These are phyloP conservation scores for Oryza coarctata DNA, from an alignment of 176 grass and related monocot species.

Conservation along the genomic window DNA sequence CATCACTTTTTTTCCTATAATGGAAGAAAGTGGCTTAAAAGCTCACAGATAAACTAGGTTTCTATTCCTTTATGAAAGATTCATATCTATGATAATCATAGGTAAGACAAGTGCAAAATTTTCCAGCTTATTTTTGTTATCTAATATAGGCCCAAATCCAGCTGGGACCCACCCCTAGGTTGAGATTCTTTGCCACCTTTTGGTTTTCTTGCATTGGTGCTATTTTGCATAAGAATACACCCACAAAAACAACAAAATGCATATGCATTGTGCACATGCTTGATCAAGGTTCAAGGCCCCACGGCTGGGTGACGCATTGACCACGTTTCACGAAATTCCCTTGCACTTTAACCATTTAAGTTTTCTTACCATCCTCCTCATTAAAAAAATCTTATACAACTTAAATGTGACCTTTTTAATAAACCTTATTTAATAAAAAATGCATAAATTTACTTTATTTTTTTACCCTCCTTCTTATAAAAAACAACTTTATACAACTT, in stretches of 20 bases:
- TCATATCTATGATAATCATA: no score
- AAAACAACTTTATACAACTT: neutral
- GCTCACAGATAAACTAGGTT: no score
- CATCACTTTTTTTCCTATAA: neutral
- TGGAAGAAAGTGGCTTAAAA: neutral
- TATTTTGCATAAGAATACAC: neutral
- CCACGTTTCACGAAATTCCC: neutral
- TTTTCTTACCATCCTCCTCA: no score
- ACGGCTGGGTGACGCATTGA: neutral
- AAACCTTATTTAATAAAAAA: neutral
- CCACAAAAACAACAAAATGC: constrained; percentile 6
- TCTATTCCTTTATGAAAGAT: neutral
- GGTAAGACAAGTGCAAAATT: neutral
- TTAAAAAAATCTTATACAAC: no score
- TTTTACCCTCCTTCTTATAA: neutral
- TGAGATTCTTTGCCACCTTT: neutral
- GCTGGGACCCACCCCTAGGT: neutral
- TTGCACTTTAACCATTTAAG: neutral
- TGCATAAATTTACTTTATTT: neutral
- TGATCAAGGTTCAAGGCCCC: neutral
- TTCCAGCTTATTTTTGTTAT: neutral
- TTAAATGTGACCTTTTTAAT: neutral
- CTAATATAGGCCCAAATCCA: neutral
- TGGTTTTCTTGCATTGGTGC: neutral
- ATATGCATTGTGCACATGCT: neutral